A percentile compares a stretch with the other conserved stretches of the same genome.
phyloP scores from a whole-genome alignment of 2,329 filamentous ascomycete genomes.

The Beauveria rudraprayagi region DNA sequence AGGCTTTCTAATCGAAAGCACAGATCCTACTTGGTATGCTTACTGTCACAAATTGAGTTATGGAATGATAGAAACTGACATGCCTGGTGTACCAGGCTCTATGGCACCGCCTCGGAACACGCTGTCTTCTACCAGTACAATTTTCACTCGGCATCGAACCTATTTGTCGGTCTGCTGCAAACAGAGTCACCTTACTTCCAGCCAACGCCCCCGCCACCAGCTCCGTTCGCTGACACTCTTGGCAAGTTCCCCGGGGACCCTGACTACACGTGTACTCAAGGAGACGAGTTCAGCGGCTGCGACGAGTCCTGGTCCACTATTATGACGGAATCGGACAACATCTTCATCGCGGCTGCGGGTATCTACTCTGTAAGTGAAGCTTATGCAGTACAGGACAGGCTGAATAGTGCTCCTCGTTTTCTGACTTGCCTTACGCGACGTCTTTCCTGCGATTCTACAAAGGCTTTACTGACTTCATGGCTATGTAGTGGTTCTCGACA shows the following conservation, averaged over 20 bases:
- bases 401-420: too few relatives aligned
- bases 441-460: too few relatives aligned
- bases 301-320: slow-evolving; percentile 19
- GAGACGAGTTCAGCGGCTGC: slow-evolving; percentile 13
- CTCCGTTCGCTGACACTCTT: slow-evolving; percentile 12
- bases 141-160: slow-evolving; percentile 35
- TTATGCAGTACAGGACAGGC: too few relatives aligned
- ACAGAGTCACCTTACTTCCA: slow-evolving; percentile 58
- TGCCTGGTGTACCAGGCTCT: slow-evolving; percentile 25
- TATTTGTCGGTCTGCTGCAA: slow-evolving; percentile 55
- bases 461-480: too few relatives aligned
- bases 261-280: background rate
- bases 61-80: slow-evolving; percentile 10
- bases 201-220: slow-evolving; percentile 25
- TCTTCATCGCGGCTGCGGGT: slow-evolving; percentile 19
- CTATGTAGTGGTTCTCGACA: slow-evolving; percentile 17
- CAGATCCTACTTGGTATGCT: slow-evolving; percentile 8
- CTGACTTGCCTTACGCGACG: too few relatives aligned
- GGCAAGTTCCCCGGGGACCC: slow-evolving; percentile 4
- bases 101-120: slow-evolving; percentile 36
- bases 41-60: slow-evolving; percentile 11
- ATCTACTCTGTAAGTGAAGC: slow-evolving; percentile 15
- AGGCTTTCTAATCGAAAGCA: slow-evolving; percentile 16
- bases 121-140: slow-evolving; percentile 44
- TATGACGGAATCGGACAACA: slow-evolving; percentile 14